Percentiles rank a stretch among this genome's conserved stretches.
phyloP scores from a whole-genome alignment of 2,329 filamentous ascomycete genomes.

The Didymella lethalis region DNA sequence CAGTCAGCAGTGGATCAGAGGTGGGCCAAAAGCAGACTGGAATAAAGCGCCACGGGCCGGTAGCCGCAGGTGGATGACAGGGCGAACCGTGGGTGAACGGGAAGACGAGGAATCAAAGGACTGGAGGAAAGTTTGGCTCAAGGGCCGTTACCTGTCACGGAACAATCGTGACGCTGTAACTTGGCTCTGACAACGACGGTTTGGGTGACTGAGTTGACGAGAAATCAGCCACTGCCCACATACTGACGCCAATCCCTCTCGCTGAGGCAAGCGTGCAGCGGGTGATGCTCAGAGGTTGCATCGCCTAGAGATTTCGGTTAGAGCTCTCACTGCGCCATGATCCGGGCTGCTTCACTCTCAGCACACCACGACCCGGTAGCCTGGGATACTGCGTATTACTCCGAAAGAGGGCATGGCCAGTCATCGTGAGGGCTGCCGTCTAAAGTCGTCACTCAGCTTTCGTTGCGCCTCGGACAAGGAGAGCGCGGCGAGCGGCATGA shows the following conservation, averaged over 20 bases:
- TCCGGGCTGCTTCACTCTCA: slow-evolving; percentile 38
- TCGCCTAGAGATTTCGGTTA: slow-evolving; percentile 35
- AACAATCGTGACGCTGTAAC: slow-evolving; percentile 28
- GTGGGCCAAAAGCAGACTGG: slow-evolving; percentile 36
- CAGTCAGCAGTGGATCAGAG: slow-evolving; percentile 38
- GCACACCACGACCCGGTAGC: slow-evolving; percentile 40
- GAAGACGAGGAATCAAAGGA: slow-evolving; percentile 27
- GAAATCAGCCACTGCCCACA: slow-evolving; percentile 24
- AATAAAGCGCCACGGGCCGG: slow-evolving; percentile 45
- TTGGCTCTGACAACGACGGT: slow-evolving; percentile 25
- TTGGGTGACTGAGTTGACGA: slow-evolving; percentile 22
- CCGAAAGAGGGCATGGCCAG: slow-evolving; percentile 45
- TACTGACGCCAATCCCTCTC: slow-evolving; percentile 27
- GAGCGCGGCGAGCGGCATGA: slow-evolving; percentile 34
- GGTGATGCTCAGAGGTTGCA: slow-evolving; percentile 39
- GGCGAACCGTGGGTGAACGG: slow-evolving; percentile 31
- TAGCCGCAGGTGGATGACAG: slow-evolving; percentile 42
- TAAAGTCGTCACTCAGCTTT: slow-evolving; percentile 18
- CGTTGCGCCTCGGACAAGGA: slow-evolving; percentile 17
- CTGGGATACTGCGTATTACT: slow-evolving; percentile 47
- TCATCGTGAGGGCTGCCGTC: slow-evolving; percentile 24
- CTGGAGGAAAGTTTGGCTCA: slow-evolving; percentile 25
- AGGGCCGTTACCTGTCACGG: slow-evolving; percentile 49
- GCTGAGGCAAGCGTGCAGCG: slow-evolving; percentile 26
- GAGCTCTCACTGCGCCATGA: slow-evolving; percentile 40